Percentiles rank a stretch among this genome's conserved stretches.
phyloP scores from a whole-genome alignment of 2,329 filamentous ascomycete genomes.

The Aspergillus candidus region DNA sequence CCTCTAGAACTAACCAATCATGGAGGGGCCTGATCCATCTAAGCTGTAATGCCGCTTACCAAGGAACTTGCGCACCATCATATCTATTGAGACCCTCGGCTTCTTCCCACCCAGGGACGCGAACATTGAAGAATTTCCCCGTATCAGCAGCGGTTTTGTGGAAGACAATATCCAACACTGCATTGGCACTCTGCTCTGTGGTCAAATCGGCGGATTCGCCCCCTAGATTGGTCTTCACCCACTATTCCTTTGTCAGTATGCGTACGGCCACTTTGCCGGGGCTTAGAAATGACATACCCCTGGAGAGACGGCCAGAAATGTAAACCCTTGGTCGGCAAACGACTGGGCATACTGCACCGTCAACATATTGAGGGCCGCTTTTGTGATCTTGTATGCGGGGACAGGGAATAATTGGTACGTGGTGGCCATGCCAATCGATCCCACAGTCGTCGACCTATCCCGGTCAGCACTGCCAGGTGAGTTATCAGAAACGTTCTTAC shows the following conservation, averaged over 20 bases:
- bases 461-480: background rate
- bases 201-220: slow-evolving; percentile 33
- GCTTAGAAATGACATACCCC: slow-evolving; percentile 34
- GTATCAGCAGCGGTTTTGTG: slow-evolving; percentile 30
- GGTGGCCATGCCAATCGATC: slow-evolving; percentile 31
- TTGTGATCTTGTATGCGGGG: slow-evolving; percentile 43
- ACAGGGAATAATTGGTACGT: slow-evolving; percentile 16
- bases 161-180: slow-evolving; percentile 42
- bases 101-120: slow-evolving; percentile 25
- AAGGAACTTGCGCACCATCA: no score
- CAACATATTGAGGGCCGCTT: slow-evolving; percentile 45
- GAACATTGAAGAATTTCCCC: slow-evolving; percentile 43
- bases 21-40: no score
- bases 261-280: no score
- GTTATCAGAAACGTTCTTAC: slow-evolving; percentile 17
- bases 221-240: slow-evolving; percentile 41
- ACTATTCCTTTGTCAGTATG: slow-evolving; percentile 21
- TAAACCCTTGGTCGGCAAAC: slow-evolving; percentile 37
- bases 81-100: no score
- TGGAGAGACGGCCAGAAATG: slow-evolving; percentile 38
- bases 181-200: slow-evolving; percentile 29
- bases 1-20: no score
- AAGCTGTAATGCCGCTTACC: no score
- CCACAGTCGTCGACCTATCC: slow-evolving; percentile 35
- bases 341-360: slow-evolving; percentile 33